A percentile compares a stretch with the other conserved stretches of the same genome.
These are phyloP conservation scores for Trichocladium antarcticum DNA, from an alignment of 495 filamentous ascomycete genomes.

Conservation along the genomic window DNA sequence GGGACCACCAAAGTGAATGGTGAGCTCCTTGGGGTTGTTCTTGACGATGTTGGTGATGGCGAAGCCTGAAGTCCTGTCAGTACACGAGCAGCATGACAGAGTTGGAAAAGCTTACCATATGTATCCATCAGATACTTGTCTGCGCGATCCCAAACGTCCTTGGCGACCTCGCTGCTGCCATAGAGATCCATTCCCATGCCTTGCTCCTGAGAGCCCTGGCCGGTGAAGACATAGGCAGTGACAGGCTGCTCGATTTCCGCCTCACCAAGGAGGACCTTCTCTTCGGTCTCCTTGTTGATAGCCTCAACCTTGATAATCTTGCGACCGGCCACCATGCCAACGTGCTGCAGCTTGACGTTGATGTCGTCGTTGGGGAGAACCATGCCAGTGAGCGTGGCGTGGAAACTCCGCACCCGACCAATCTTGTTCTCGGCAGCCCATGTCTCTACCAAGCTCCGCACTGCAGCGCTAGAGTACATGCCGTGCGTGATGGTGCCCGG, in stretches of 20 bases:
- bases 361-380: conserved; percentile 93
- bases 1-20: conserved; percentile 94
- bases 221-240: conserved; percentile 94
- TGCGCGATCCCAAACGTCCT: conserved; percentile 95
- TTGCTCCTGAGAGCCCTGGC: conserved; percentile 95
- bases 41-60: conserved; percentile 97
- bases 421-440: conserved; percentile 99
- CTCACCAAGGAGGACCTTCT: conserved; percentile 88
- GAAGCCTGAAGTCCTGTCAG: conserved; percentile 54
- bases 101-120: conserved; percentile 57
- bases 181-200: conserved; percentile 99
- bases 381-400: conserved; percentile 92
- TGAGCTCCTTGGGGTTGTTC: conserved; percentile 98
- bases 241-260: conserved; percentile 98
- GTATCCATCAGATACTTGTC: conserved; percentile 98
- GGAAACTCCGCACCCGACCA: conserved; percentile 92
- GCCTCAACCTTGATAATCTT: conserved; percentile 99
- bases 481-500: conserved; percentile 96
- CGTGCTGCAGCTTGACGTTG: conserved; percentile 84
- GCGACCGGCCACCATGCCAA: conserved; percentile 94
- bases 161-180: conserved; percentile 77
- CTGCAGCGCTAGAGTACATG: conserved; percentile 97
- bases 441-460: conserved; percentile 95
- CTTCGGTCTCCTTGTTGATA: conserved; percentile 83
- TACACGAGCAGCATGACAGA: neutral